Base-by-base conservation (phyloP, 352 stramenopile species). In the Phytopythium oedochilum region DNA sequence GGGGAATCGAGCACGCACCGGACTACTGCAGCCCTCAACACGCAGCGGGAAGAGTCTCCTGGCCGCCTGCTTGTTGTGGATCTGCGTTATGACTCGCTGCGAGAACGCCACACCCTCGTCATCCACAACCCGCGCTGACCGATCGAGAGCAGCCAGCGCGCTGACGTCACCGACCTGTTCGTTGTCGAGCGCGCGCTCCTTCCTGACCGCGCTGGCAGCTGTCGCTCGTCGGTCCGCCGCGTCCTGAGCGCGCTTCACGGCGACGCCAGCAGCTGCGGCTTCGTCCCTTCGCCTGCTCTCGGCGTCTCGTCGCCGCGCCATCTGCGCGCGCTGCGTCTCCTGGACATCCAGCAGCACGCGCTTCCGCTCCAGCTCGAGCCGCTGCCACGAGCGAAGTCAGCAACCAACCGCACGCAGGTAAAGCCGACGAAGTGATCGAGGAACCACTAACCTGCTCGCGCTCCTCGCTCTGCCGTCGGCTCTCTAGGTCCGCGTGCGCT, bases 1-100 rank as follows among this genome's bases (percentile, higher is more conserved):
- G 14, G n/a, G n/a, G n/a, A n/a, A n/a, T n/a, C n/a, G n/a, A n/a
- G n/a, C 26, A 59, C 61, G 35, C 28, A 78, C 70, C 51, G 66
- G 66, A 48, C 57, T 67, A 18, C 28, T 20, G 22, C 57, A 60
- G 34, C 66, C 61, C 8, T 73, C 43, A 8, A 63, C 47, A 25
- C 57, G 25, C 32, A 69, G 35, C 12, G 61, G 53, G 28, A 73
- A 62, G 11, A 53, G 49, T 18, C 43, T 60, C 29, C 57, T 47
- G 15, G 63, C 45, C 17, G 60, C 52, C 35, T 46, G 55, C 26
- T 73, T 70, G n/a, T 63, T 57, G 38, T 60, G 63, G 23, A 76
- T 70, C 53, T 79, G 64, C 59, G 71, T 58, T 14, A 47, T n/a
- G 6, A 47, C 22, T 5, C 11, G 26, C 47, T 44, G 12, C 17